These are phyloP conservation scores for Fusarium sp. DNA, from an alignment of 2,329 filamentous ascomycete species.

Conservation along the genomic window DNA sequence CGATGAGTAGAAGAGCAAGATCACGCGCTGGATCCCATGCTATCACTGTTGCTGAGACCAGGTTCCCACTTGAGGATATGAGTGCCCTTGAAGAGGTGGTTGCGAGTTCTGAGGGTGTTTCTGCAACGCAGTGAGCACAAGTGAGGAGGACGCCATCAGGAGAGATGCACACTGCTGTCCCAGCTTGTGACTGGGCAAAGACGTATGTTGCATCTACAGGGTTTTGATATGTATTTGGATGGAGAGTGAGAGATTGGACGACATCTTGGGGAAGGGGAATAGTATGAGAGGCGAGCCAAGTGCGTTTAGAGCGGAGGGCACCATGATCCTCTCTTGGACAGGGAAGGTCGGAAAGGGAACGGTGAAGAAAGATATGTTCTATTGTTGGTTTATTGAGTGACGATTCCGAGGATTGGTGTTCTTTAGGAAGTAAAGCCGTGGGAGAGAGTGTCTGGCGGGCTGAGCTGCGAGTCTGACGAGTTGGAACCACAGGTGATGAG, in stretches of 20 bases:
- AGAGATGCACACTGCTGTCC: constrained; percentile 64
- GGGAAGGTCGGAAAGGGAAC: background rate
- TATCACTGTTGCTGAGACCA: constrained; percentile 56
- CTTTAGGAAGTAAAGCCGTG: background rate
- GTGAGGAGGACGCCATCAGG: constrained; percentile 61
- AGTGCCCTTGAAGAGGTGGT: constrained; percentile 55
- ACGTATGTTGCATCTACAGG: constrained; percentile 55
- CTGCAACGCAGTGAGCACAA: constrained; percentile 65
- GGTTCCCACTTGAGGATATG: constrained; percentile 57
- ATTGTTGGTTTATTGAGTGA: constrained; percentile 16
- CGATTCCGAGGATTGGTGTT: background rate
- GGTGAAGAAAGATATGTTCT: background rate
- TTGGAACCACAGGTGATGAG: constrained; percentile 1
- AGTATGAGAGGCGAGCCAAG: constrained; percentile 41
- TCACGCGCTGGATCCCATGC: constrained; percentile 61
- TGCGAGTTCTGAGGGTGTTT: constrained; percentile 53
- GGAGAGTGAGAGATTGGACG: background rate
- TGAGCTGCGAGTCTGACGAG: constrained; percentile 34
- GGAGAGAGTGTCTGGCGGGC: constrained; percentile 12
- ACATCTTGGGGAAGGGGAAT: constrained; percentile 32
- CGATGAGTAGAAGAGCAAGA: constrained; percentile 61
- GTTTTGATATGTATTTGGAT: constrained; percentile 11
- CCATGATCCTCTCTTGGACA: constrained; percentile 7
- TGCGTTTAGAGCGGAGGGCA: constrained; percentile 27
- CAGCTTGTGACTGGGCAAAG: constrained; percentile 64